Evolutionary conservation across 140 eudicot genomes (phyloP).

Genomic region (Senecio squalidus): DNA sequence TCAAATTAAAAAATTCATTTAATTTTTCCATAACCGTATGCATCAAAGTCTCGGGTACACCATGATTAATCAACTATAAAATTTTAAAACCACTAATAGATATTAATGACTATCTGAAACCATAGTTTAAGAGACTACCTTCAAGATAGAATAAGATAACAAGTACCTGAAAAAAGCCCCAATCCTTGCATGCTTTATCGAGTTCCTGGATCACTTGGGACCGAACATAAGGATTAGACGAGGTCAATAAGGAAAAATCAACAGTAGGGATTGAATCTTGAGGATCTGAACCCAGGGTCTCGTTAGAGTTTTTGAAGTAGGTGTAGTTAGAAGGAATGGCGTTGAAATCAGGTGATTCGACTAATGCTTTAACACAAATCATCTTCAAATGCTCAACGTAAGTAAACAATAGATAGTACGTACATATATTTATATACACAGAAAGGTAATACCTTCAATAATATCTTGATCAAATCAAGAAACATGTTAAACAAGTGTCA

Average conservation of each 20-base stretch:
- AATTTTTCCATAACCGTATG: conserved; percentile 29
- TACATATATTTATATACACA: background rate
- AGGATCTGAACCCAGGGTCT: conserved; percentile 15
- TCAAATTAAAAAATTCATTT: conserved; percentile 41
- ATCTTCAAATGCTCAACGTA: conserved; percentile 1
- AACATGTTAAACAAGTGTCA: too few species aligned
- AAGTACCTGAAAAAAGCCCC: conserved; percentile 67
- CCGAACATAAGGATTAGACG: conserved; percentile 29
- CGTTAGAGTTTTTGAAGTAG: conserved; percentile 19
- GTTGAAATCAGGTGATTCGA: conserved; percentile 35
- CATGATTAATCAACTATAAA: conserved; percentile 70
- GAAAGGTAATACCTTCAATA: background rate
- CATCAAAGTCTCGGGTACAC: conserved; percentile 48
- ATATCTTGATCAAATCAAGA: too few species aligned
- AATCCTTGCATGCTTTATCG: conserved; percentile 50
- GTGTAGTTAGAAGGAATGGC: conserved; percentile 40
- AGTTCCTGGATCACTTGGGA: conserved; percentile 41
- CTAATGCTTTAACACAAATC: conserved; percentile 29
- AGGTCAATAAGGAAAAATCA: conserved; percentile 44
- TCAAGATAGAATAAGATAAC: background rate
- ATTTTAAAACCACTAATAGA: background rate
- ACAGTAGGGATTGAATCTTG: conserved; percentile 42
- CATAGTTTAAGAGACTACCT: background rate
- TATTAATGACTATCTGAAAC: background rate
- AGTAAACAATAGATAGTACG: background rate